Conservation (phyloP, 164 flowering plant genomes). For the Litsea cubeba region DNA sequence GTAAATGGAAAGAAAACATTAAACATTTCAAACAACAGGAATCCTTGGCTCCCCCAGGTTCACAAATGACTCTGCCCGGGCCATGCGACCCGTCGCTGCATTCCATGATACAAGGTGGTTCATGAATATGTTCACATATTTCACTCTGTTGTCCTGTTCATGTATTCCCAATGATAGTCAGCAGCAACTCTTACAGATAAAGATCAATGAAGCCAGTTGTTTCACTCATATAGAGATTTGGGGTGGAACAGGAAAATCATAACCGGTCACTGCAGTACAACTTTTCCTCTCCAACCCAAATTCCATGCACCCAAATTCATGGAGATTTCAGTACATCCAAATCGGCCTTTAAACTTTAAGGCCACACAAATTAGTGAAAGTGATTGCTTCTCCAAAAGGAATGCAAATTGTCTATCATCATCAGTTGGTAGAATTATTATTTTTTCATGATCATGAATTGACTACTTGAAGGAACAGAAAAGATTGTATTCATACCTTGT, state of each 20-base stretch:
- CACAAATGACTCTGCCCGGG: slow-evolving; percentile 74
- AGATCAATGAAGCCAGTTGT: neutral
- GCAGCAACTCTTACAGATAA: neutral
- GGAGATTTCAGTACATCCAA: neutral
- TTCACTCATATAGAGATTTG: neutral
- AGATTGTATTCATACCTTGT: slow-evolving; percentile 43
- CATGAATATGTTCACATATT: slow-evolving; percentile 61
- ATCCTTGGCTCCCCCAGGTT: slow-evolving; percentile 87
- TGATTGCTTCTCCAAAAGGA: neutral
- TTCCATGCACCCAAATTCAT: neutral
- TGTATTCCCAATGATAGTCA: neutral
- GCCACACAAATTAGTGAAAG: neutral
- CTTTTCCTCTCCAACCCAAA: too few relatives aligned
- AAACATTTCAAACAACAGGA: slow-evolving; percentile 48
- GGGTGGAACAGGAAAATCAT: too few relatives aligned
- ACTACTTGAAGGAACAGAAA: neutral
- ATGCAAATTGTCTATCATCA: neutral
- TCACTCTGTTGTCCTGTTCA: slow-evolving; percentile 63
- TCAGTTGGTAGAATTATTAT: neutral
- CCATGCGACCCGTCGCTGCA: slow-evolving; percentile 61
- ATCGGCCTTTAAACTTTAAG: neutral
- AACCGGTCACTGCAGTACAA: too few relatives aligned
- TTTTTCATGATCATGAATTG: neutral
- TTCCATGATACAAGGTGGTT: slow-evolving; percentile 88
- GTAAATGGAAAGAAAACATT: neutral